A percentile compares a stretch with the other conserved stretches of the same genome.
Conservation (phyloP, 495 filamentous ascomycete species). For the Saxophila tyrrhenica region DNA sequence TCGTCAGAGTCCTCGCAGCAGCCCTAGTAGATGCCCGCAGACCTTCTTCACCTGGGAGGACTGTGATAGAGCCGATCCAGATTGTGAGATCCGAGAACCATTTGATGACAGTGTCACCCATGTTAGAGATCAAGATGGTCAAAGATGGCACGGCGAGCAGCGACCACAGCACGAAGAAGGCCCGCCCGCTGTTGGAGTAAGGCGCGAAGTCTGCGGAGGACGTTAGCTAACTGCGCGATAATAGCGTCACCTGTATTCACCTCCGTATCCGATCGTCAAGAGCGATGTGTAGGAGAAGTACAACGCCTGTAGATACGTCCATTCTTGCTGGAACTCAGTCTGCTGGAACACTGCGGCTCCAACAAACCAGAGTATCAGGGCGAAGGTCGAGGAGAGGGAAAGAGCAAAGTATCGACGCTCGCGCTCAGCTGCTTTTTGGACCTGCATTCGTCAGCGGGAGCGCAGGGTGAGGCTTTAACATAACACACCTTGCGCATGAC, state of each 20-base stretch:
- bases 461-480: background rate
- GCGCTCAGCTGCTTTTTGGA: slow-evolving; percentile 42
- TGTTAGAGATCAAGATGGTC: slow-evolving; percentile 75
- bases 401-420: slow-evolving; percentile 57
- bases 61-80: slow-evolving; percentile 59
- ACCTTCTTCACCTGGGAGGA: slow-evolving; percentile 57
- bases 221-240: background rate
- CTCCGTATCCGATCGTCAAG: slow-evolving; percentile 76
- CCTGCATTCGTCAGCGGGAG: background rate
- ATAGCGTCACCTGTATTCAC: background rate
- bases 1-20: background rate
- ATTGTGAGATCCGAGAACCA: slow-evolving; percentile 56
- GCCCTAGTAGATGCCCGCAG: slow-evolving; percentile 9
- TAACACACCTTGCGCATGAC: slow-evolving; percentile 73
- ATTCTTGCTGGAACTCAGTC: slow-evolving; percentile 45
- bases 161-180: slow-evolving; percentile 87
- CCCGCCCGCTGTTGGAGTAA: slow-evolving; percentile 56
- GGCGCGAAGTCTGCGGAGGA: slow-evolving; percentile 46
- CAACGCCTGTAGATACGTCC: slow-evolving; percentile 70
- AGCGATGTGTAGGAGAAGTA: slow-evolving; percentile 74
- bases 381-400: slow-evolving; percentile 48
- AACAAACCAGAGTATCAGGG: slow-evolving; percentile 65
- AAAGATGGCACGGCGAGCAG: slow-evolving; percentile 70
- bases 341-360: slow-evolving; percentile 63
- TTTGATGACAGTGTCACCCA: slow-evolving; percentile 68